Base-by-base conservation (phyloP, 1,284 basidiomycete genomes). In the Sanghuangporus sanghuang region DNA sequence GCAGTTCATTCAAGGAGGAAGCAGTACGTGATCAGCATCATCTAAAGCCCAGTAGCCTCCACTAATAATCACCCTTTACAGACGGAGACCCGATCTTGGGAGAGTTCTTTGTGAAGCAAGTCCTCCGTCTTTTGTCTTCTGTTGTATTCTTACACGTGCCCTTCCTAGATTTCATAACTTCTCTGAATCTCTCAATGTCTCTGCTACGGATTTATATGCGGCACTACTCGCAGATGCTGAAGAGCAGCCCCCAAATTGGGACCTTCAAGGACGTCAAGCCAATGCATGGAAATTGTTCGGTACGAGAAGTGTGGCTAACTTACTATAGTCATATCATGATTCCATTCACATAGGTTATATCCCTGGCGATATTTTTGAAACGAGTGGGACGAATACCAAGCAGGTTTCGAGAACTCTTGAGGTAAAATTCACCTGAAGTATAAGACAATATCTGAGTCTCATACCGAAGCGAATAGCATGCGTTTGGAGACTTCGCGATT, bases 91-190 rank as follows among this genome's bases (percentile, higher is more conserved):
- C 85, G 0, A 85, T 87, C 55, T 73, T 88, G 1, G 83, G 78
- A 18, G 85, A 88, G 71, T 87, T 86, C 73, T 83, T 83, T 66
- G 84, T 87, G 56, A 88, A 87, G 84, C 85, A 70, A n/a, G 77
- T 65, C 39, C 14, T 18, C 16, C 44, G 9, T 18, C 12, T 16
- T 18, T 16, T 38, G 16, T n/a, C 42, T 32, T 48, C 54, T 8
- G 21, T 49, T 52, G 11, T 6, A 9, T 21, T 27, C 32, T 36
- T 2, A 42, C 27, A 48, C 18, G 56, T 23, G 53, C 35, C 39
- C 27, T n/a, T 62, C 2, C 11, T 61, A 85, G 83, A 67, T 85
- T 79, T 72, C 72, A 78, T 52, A 73, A 82, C 4, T 76, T 84
- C 49, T 79, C 81, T 0, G 69, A 73, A 0, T 69, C 74, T 1